Percentiles rank a stretch among this genome's conserved stretches.
These are phyloP conservation scores for Saksenaea vasiformis DNA, from an alignment of 371 early-diverging fungal genomes.

Conservation along the genomic window DNA sequence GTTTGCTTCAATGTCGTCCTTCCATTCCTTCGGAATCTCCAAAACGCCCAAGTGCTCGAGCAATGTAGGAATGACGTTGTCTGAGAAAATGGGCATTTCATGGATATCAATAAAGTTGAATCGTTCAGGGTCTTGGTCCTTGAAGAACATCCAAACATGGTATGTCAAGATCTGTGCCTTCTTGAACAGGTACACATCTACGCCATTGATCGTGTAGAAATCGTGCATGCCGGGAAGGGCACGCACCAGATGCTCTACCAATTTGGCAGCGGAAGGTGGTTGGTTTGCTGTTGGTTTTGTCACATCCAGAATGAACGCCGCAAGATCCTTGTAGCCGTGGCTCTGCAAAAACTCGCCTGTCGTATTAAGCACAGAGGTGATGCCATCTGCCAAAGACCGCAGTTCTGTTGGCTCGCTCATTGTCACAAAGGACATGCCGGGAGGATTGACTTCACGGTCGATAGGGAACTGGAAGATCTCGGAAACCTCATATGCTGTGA, in stretches of 20 bases:
- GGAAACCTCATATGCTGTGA: slow-evolving; percentile 54
- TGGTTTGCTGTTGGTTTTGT: slow-evolving; percentile 39
- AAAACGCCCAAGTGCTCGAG: slow-evolving; percentile 58
- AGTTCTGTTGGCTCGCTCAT: slow-evolving; percentile 66
- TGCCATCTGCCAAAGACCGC: slow-evolving; percentile 65
- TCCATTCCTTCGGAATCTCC: slow-evolving; percentile 52
- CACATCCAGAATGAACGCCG: slow-evolving; percentile 69
- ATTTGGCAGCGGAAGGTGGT: slow-evolving; percentile 47
- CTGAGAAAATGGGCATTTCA: slow-evolving; percentile 69
- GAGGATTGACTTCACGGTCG: slow-evolving; percentile 57
- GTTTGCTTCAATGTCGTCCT: slow-evolving; percentile 49
- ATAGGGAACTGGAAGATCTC: slow-evolving; percentile 65
- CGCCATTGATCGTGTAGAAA: slow-evolving; percentile 46
- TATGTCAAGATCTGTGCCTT: slow-evolving; percentile 71
- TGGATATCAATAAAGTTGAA: slow-evolving; percentile 71
- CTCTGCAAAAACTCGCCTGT: slow-evolving; percentile 64
- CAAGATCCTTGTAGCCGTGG: slow-evolving; percentile 62
- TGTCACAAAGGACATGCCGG: slow-evolving; percentile 64
- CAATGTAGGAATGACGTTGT: slow-evolving; percentile 76
- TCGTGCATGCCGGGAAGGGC: slow-evolving; percentile 76
- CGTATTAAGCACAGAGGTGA: slow-evolving; percentile 67
- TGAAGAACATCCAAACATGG: slow-evolving; percentile 46
- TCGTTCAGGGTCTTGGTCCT: slow-evolving; percentile 40
- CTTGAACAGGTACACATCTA: slow-evolving; percentile 64
- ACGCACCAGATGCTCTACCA: slow-evolving; percentile 56